Base-by-base conservation (phyloP, 768 basidiomycete genomes). In the Aureoboletus auriporus region DNA sequence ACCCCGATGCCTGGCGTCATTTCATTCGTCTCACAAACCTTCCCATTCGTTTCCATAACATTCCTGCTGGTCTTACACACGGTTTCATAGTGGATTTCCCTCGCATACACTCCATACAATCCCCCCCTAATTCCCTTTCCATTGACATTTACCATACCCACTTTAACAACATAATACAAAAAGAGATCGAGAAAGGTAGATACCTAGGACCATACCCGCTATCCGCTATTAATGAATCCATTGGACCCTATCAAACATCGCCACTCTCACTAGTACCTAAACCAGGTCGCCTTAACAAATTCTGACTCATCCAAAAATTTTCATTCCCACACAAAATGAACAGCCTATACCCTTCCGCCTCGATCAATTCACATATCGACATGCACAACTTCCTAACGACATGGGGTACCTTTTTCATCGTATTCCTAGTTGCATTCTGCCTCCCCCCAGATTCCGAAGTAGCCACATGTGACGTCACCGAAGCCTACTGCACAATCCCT, bases 1-100 rank as follows among this genome's bases (percentile, higher is more conserved):
- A 45, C 0, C 29, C 34, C 0, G 34, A 49, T 0, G 13, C n/a
- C 0, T 52, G 51, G 43, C 4, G 38, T 0, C 3, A 2, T 0
- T 1, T 9, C 1, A 26, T 47, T 0, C 4, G 3, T 0, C 2
- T 1, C 3, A 28, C 42, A 8, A 8, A 26, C 28, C 13, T 29
- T 4, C 0, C 8, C 1, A 6, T 11, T 0, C 5, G 13, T 2
- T 50, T 36, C 10, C 5, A 7, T 0, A 1, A 34, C 8, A 27
- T 49, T 3, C 42, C 37, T 0, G 2, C 43, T 0, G 42, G 47
- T 1, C 34, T 48, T 14, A 8, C 10, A 23, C 2, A 36, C 1
- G 14, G 41, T 0, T 48, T 49, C 14, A 29, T 31, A 23, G 2
- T 23, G 2, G 4, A 23, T 23, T 23, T 23, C 4, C 20, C 20